These are phyloP conservation scores for Calonectria naviculata DNA, from an alignment of 2,329 filamentous ascomycete genomes.

Conservation along the genomic window DNA sequence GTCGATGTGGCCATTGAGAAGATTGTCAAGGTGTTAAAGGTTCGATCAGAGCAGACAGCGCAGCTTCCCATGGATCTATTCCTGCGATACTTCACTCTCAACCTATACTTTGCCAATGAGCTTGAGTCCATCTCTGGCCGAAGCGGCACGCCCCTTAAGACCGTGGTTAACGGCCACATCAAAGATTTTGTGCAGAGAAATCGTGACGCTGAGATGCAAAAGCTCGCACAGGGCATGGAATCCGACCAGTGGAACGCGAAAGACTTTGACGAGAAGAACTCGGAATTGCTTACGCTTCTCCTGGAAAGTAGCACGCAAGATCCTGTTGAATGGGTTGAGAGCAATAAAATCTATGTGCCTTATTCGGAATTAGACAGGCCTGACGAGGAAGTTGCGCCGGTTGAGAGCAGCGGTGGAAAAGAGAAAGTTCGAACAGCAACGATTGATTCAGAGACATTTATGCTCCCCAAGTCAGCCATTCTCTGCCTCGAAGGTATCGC, in stretches of 20 bases:
- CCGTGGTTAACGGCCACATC: conserved; percentile 84
- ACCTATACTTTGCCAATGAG: conserved; percentile 85
- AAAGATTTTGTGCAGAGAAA: conserved; percentile 81
- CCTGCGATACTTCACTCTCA: conserved; percentile 84
- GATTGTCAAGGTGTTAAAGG: conserved; percentile 79
- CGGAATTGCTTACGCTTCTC: conserved; percentile 70
- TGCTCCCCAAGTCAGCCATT: conserved; percentile 86
- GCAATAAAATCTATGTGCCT: conserved; percentile 68
- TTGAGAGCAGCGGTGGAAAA: conserved; percentile 65
- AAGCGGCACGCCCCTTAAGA: conserved; percentile 80
- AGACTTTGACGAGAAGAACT: conserved; percentile 76
- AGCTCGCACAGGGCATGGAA: conserved; percentile 81
- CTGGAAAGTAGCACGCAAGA: conserved; percentile 78
- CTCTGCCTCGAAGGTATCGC: conserved; percentile 85
- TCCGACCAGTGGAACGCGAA: conserved; percentile 83
- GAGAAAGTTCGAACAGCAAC: conserved; percentile 77
- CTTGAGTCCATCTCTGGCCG: conserved; percentile 87
- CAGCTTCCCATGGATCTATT: conserved; percentile 77
- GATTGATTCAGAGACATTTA: conserved; percentile 86
- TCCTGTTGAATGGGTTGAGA: conserved; percentile 72
- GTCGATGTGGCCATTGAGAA: conserved; percentile 85
- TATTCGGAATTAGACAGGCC: conserved; percentile 51
- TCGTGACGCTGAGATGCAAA: conserved; percentile 78
- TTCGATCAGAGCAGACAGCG: conserved; percentile 79
- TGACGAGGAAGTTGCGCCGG: conserved; percentile 44